Evolutionary conservation across 305 asterid genomes (phyloP), one percentile per base, ranked within the genome.

Genomic region (Fraxinus greggii): DNA sequence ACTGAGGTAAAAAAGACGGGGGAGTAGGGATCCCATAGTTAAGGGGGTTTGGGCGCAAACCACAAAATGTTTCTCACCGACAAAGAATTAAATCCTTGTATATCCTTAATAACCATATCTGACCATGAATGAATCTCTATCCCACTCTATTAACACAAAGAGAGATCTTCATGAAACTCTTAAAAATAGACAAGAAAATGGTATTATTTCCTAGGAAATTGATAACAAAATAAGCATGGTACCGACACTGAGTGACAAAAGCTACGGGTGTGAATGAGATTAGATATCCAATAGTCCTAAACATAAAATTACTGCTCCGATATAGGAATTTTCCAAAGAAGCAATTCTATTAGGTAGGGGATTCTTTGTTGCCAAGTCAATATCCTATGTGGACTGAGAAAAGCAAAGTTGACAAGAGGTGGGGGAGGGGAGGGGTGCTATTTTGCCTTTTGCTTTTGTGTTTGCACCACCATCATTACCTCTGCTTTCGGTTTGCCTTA

Each of bases 361-460:
- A 63, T 67, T 80, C 84, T 77, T 79, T 15, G 86, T 77, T 86
- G 94, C 94, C 97, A 91, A 56, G 90, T 93, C 97, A 88, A 92
- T 89, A 77, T 92, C 92, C 86, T 59, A 88, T 86, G 87, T 91
- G 93, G 97, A 89, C 88, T 73, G 23, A 81, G 81, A 72, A 85
- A 81, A 85, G 81, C 82, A 38, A 88, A 89, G 89, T 82, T 87
- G 92, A 84, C 89, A 86, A 80, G 80, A 79, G 84, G 87, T 76
- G 89, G 89, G 89, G 83, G 31, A 63, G 72, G 84, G 61, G 79
- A 38, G 75, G 75, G 78, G 82, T 74, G 85, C 86, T 83, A 78
- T 86, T 83, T 76, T 80, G 80, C 85, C 89, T 89, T 92, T 92
- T 87, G 90, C 97, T 91, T 92, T 94, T 91, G 91, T 80, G 90